phyloP scores from a whole-genome alignment of 495 filamentous ascomycete genomes.

The Pseudomonodictys pantanalensis region DNA sequence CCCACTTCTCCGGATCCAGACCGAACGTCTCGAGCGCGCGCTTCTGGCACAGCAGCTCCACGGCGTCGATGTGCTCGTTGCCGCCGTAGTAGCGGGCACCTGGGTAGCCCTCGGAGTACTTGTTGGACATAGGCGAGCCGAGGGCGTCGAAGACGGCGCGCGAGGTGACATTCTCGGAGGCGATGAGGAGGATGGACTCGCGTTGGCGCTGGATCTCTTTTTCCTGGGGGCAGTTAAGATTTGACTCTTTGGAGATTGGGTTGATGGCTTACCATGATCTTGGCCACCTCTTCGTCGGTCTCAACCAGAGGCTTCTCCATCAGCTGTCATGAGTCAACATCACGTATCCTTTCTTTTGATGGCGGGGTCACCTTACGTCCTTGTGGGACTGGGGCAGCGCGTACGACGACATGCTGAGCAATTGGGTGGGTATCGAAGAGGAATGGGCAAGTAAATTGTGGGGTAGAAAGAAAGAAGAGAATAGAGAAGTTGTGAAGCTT shows the following conservation, averaged over 20 bases:
- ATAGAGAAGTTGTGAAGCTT: background rate
- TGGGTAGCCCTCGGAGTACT: slow-evolving; percentile 98
- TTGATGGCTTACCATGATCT: slow-evolving; percentile 72
- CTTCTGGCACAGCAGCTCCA: slow-evolving; percentile 93
- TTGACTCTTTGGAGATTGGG: background rate
- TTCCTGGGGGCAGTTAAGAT: slow-evolving; percentile 55
- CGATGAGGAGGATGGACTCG: slow-evolving; percentile 97
- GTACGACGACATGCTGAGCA: slow-evolving; percentile 53
- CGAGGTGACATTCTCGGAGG: slow-evolving; percentile 87
- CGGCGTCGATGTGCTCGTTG: slow-evolving; percentile 96
- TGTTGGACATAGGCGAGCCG: slow-evolving; percentile 92
- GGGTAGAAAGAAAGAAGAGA: background rate
- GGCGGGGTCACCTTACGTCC: slow-evolving; percentile 63
- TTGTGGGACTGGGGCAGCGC: slow-evolving; percentile 85
- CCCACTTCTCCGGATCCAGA: slow-evolving; percentile 85
- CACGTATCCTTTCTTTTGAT: slow-evolving; percentile 5
- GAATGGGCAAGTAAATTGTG: background rate
- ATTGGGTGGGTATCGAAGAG: slow-evolving; percentile 3
- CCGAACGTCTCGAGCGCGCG: slow-evolving; percentile 92
- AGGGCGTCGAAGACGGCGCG: slow-evolving; percentile 86
- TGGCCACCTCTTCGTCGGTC: slow-evolving; percentile 83
- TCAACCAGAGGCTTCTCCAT: slow-evolving; percentile 84
- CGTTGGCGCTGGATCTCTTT: slow-evolving; percentile 95
- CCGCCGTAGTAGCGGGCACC: slow-evolving; percentile 99
- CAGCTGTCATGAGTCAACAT: slow-evolving; percentile 68